Percentiles rank a stretch among this genome's conserved stretches.
phyloP scores from a whole-genome alignment of 163 green algal genomes.

The Chloromonas sp. region DNA sequence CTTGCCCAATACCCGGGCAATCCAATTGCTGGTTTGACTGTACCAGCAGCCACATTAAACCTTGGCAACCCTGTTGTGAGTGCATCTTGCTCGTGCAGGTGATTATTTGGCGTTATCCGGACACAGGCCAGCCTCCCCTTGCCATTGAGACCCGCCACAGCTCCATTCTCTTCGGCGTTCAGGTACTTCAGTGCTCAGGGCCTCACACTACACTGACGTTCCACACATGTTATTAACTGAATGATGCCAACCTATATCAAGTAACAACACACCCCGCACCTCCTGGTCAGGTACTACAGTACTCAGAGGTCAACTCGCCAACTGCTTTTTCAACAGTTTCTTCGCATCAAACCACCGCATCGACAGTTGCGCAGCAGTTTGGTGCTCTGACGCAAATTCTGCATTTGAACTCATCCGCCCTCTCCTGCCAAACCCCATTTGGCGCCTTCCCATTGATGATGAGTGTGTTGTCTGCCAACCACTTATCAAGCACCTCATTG shows the following conservation, averaged over 20 bases:
- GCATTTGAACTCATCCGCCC: no score
- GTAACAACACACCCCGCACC: background rate
- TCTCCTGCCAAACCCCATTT: no score
- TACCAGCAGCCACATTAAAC: background rate
- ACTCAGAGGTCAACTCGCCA: background rate
- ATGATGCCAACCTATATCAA: background rate
- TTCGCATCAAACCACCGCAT: no score
- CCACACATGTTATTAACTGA: background rate
- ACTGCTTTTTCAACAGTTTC: background rate
- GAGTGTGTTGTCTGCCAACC: no score
- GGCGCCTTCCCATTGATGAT: no score
- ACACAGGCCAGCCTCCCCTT: background rate
- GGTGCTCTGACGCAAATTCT: no score
- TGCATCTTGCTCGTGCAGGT: background rate
- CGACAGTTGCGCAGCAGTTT: no score
- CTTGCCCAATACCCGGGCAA: background rate
- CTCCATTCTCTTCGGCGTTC: background rate
- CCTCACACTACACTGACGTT: no score
- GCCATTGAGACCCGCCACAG: background rate
- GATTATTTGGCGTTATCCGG: background rate
- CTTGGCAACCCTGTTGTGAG: background rate
- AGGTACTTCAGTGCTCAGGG: background rate
- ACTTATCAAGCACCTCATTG: no score
- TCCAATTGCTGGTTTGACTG: background rate
- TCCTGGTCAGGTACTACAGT: background rate